These are phyloP conservation scores for Rostrohypoxylon terebratum DNA, from an alignment of 495 filamentous ascomycete species.

Conservation along the genomic window DNA sequence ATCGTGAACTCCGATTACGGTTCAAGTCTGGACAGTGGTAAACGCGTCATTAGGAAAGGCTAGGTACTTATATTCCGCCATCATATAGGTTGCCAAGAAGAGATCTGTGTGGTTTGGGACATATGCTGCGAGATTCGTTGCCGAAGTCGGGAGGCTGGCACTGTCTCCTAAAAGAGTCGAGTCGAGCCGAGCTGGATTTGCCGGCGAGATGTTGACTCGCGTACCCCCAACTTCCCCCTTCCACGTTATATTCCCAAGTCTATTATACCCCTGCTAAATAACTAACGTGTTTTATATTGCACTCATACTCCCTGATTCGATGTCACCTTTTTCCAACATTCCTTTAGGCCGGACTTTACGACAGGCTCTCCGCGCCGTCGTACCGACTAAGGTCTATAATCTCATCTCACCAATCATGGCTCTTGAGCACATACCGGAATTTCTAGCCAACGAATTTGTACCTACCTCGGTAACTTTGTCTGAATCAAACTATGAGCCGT, in stretches of 20 bases:
- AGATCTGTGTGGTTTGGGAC: background rate
- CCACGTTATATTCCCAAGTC: conserved; percentile 25
- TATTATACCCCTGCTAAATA: conserved; percentile 21
- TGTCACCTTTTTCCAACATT: conserved; percentile 11
- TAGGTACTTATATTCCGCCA: conserved; percentile 16
- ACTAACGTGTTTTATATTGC: conserved; percentile 2
- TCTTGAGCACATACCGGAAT: background rate
- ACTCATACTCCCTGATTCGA: background rate
- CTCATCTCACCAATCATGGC: conserved; percentile 20
- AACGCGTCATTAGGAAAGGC: conserved; percentile 16
- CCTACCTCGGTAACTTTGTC: background rate
- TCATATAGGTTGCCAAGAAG: conserved; percentile 35
- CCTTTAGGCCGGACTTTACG: conserved; percentile 12
- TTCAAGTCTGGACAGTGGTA: background rate
- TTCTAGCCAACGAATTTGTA: background rate
- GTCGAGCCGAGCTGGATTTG: conserved; percentile 22
- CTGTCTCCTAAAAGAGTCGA: conserved; percentile 10
- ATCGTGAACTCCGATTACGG: conserved; percentile 28
- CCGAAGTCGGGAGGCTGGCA: conserved; percentile 38
- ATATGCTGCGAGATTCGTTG: conserved; percentile 12
- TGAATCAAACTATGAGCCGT: conserved; percentile 7
- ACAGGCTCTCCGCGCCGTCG: conserved; percentile 34
- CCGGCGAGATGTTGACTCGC: conserved; percentile 36
- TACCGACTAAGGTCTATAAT: conserved; percentile 30
- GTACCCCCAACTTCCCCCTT: conserved; percentile 10